Evolutionary conservation across 805 yeast species (phyloP), one percentile per base, ranked within the genome.

Genomic region (Starmerella bombi): DNA sequence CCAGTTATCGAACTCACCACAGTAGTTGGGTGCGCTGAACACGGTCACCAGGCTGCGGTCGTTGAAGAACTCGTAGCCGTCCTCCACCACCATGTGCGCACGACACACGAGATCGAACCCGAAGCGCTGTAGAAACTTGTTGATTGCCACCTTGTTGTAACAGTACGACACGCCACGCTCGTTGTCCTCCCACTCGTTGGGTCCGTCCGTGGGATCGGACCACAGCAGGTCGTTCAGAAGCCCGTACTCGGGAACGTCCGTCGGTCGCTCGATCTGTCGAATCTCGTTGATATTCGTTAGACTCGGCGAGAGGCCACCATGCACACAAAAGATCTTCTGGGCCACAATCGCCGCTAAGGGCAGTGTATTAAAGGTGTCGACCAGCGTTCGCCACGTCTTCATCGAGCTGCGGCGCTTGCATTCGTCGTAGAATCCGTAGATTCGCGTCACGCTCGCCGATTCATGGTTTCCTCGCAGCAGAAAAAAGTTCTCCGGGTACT

Each of bases 331-430:
- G 40, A 91, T 91, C 63, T 85, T 91, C 35, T 88, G 86, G 1
- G 94, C 95, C 27, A 91, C 94, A 25, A 84, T 77, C 2, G 96
- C 96, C 2, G 97, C 94, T 41, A 91, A 77, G 8, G 98, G 98
- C 48, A 91, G 66, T 0, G 95, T 81, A 59, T 91, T 91, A 66
- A 91, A 91, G 1, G 94, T 85, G 64, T 91, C 98, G 51, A 91
- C 75, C 56, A 91, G 91, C 22, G 74, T 63, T 58, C 86, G 85
- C 98, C 98, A 91, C 1, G 86, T 80, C 58, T 88, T 91, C 53
- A 86, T 74, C 55, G 80, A 82, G 54, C 94, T 75, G 46, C 98
- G 70, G 54, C 98, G 74, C 59, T 91, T 91, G 66, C 98, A 91
- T 63, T 91, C 98, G 62, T 91, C 98, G 59, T 85, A 91, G 57